Evolutionary conservation across 805 yeast genomes (phyloP).

Genomic region (Lipomyces japonicus): DNA sequence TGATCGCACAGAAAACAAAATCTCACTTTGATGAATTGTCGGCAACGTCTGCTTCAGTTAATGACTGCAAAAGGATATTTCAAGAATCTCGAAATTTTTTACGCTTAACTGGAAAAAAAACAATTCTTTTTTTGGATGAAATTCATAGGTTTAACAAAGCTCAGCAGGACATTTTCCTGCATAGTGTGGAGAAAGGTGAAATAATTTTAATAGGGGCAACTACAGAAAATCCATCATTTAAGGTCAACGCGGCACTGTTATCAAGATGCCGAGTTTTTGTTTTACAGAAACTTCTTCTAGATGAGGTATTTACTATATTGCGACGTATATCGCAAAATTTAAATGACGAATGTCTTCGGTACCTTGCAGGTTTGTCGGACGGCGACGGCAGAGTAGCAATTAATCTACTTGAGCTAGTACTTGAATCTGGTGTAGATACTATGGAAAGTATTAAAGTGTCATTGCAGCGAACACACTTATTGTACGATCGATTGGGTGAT

Average conservation of each 20-base stretch:
- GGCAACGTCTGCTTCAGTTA: constrained; percentile 70
- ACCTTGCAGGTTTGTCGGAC: constrained; percentile 67
- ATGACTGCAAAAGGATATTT: constrained; percentile 63
- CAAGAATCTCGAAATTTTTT: constrained; percentile 48
- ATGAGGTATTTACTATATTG: constrained; percentile 53
- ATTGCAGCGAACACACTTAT: constrained; percentile 47
- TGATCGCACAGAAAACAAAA: constrained; percentile 53
- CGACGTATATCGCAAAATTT: constrained; percentile 45
- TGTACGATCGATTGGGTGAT: constrained; percentile 86
- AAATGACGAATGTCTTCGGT: constrained; percentile 54
- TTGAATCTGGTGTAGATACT: neutral
- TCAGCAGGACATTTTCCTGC: constrained; percentile 85
- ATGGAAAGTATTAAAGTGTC: constrained; percentile 30
- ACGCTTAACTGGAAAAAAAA: constrained; percentile 48
- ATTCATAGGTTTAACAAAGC: constrained; percentile 80
- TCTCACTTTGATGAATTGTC: constrained; percentile 72
- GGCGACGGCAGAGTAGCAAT: constrained; percentile 89
- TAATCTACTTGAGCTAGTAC: constrained; percentile 64
- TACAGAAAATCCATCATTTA: constrained; percentile 87
- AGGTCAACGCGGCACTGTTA: constrained; percentile 73
- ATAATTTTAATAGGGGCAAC: constrained; percentile 92
- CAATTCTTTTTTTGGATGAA: constrained; percentile 85
- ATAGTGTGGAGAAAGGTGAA: constrained; percentile 78
- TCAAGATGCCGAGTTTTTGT: constrained; percentile 82
- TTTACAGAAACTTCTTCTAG: constrained; percentile 49